Base-by-base conservation (phyloP, 2,329 filamentous ascomycete genomes). In the Diaporthe sp. region DNA sequence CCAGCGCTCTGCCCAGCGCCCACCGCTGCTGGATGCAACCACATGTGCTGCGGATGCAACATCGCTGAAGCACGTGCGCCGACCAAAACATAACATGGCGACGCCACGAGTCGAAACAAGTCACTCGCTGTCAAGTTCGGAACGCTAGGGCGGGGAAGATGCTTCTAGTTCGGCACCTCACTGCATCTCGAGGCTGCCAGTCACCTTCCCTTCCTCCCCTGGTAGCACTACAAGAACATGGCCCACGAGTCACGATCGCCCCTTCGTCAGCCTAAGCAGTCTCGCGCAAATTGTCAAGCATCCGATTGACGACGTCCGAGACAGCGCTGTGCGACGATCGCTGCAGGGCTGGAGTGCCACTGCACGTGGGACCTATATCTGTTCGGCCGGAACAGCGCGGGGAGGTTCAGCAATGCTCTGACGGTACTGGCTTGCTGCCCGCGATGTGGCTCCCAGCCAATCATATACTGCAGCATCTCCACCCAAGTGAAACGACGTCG, bases 321-420 rank as follows among this genome's bases (percentile, higher is more conserved):
- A 69, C 65, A 69, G 34, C 65, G n/a, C 65, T 22, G 49, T 46
- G 39, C 31, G 65, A 42, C 65, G 65, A 69, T 69, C 65, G 28
- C n/a, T 55, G 65, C 65, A 69, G 65, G 65, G 65, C 65, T 69
- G n/a, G 34, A 69, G 46, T 55, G 65, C 34, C 65, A 55, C 49
- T 25, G 34, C 46, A 69, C 65, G 65, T 69, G 65, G 65, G 65
- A 53, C 34, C 65, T 55, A 69, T 69, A 69, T 69, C n/a, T 42
- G 65, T 69, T 69, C 34, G 46, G 49, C 65, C 65, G 65, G 49
- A 69, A 28, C 46, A 55, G 31, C 46, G 46, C 65, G 39, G 22
- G 37, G 49, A 17, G 13, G 34, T 28, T 28, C 13, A 28, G 31
- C 31, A 42, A 42, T 42, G 19, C 22, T 17, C 31, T 19, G n/a